Evolutionary conservation across 805 yeast species (phyloP).

Genomic region (Peterozyma xylosa): DNA sequence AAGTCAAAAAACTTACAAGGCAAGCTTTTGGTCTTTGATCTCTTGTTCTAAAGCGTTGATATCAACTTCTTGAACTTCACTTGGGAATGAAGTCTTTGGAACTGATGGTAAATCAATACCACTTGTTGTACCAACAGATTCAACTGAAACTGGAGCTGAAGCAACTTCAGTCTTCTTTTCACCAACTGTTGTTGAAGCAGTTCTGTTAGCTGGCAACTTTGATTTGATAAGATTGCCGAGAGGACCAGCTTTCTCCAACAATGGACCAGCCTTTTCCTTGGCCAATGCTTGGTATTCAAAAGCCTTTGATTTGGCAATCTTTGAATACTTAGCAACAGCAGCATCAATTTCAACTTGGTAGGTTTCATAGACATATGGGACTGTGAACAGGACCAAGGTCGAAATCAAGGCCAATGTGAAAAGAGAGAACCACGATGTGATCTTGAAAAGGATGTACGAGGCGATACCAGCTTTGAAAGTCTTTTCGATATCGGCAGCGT

Average conservation of each 20-base stretch:
- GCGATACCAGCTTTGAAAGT: constrained; percentile 68
- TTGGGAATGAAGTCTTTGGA: constrained; percentile 1
- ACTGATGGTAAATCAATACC: constrained; percentile 8
- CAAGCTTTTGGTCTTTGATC: constrained; percentile 2
- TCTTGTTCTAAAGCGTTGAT: constrained; percentile 6
- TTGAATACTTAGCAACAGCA: constrained; percentile 37
- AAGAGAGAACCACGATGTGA: constrained; percentile 70
- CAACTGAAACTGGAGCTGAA: constrained; percentile 2
- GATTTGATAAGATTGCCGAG: constrained; percentile 52
- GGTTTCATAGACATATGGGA: constrained; percentile 66
- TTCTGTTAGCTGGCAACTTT: constrained; percentile 52
- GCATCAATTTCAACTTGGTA: constrained; percentile 76
- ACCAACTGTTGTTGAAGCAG: constrained; percentile 65
- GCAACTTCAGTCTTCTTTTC: constrained; percentile 9
- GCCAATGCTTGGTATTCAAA: constrained; percentile 30
- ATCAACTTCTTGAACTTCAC: constrained; percentile 5
- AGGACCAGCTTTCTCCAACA: constrained; percentile 56
- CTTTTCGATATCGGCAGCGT: constrained; percentile 62
- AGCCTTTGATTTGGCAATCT: constrained; percentile 43
- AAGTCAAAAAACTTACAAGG: neutral
- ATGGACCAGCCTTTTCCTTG: constrained; percentile 44
- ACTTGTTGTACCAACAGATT: neutral
- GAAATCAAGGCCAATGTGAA: constrained; percentile 55
- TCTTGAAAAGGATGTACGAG: constrained; percentile 57
- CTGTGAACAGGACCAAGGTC: constrained; percentile 59